Evolutionary conservation across 139 green algal genomes (phyloP).

Genomic region (Deuterostichococcus epilithicus): DNA sequence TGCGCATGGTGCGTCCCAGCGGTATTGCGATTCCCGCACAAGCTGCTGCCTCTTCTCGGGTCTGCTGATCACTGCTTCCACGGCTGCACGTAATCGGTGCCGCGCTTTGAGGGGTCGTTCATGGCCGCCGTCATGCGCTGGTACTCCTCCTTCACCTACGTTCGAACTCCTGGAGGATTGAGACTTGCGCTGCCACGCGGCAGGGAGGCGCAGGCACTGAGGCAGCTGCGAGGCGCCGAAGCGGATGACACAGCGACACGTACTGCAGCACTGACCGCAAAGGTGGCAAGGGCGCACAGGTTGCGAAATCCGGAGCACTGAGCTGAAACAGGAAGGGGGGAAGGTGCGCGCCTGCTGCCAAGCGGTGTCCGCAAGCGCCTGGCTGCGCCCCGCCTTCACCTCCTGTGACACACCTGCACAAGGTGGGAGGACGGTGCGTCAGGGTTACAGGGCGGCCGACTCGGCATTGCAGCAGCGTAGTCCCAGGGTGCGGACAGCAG

Average conservation of each 20-base stretch:
- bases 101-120: slow-evolving; percentile 36
- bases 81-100: slow-evolving; percentile 36
- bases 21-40: too few species aligned
- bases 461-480: too few species aligned
- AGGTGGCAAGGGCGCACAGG: neutral
- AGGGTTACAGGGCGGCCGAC: too few species aligned
- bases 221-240: too few species aligned
- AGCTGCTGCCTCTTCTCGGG: too few species aligned
- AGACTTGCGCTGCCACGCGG: too few species aligned
- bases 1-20: too few species aligned
- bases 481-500: too few species aligned
- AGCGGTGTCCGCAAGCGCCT: slow-evolving; percentile 41
- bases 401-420: slow-evolving; percentile 8
- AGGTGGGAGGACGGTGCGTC: too few species aligned
- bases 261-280: too few species aligned
- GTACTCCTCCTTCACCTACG: slow-evolving; percentile 50
- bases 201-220: too few species aligned
- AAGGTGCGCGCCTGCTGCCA: slow-evolving; percentile 24
- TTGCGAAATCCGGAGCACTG: neutral
- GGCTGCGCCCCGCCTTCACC: slow-evolving; percentile 52
- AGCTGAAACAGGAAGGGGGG: slow-evolving; percentile 19
- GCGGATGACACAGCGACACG: too few species aligned
- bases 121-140: slow-evolving; percentile 55
- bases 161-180: neutral
- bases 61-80: slow-evolving; percentile 33